A percentile compares a stretch with the other conserved stretches of the same genome.
phyloP scores from a whole-genome alignment of 176 grass and related monocot genomes.

The Secale cereale region DNA sequence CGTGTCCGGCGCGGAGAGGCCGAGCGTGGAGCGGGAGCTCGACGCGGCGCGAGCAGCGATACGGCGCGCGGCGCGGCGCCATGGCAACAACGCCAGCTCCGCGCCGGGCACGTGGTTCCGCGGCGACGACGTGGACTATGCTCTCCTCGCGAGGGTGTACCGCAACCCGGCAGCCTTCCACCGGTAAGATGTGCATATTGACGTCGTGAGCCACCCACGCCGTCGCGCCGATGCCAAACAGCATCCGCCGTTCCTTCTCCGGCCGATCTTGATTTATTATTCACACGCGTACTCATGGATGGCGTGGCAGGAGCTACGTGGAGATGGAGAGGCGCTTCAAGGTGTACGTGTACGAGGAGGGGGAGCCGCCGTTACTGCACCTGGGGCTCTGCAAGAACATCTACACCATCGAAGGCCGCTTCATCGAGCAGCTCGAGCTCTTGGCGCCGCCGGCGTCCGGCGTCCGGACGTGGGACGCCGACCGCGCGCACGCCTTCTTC shows the following conservation, averaged over 20 bases:
- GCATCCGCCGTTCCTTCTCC: neutral
- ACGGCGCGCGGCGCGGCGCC: constrained; percentile 11
- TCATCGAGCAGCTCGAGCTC: constrained; percentile 76
- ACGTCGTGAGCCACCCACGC: neutral
- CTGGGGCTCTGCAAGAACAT: constrained; percentile 69
- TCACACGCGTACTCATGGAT: neutral
- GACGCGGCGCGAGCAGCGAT: constrained; percentile 23
- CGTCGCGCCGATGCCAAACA: neutral
- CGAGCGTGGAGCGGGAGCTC: constrained; percentile 37
- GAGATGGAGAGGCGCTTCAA: constrained; percentile 83
- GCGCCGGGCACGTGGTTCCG: neutral
- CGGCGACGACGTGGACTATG: neutral
- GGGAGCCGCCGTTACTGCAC: constrained; percentile 71
- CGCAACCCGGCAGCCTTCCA: constrained; percentile 47
- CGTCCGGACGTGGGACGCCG: constrained; percentile 42
- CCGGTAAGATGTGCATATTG: constrained; percentile 13
- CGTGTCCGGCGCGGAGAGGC: neutral
- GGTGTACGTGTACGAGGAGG: constrained; percentile 82
- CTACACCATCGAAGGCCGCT: constrained; percentile 73
- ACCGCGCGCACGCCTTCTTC: constrained; percentile 58
- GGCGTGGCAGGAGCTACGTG: constrained; percentile 54
- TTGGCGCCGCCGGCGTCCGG: neutral
- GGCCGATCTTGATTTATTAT: neutral
- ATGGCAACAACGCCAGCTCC: neutral
- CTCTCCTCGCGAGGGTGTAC: constrained; percentile 29